phyloP scores from a whole-genome alignment of 2,329 filamentous ascomycete species.

The Penicillium sp. region DNA sequence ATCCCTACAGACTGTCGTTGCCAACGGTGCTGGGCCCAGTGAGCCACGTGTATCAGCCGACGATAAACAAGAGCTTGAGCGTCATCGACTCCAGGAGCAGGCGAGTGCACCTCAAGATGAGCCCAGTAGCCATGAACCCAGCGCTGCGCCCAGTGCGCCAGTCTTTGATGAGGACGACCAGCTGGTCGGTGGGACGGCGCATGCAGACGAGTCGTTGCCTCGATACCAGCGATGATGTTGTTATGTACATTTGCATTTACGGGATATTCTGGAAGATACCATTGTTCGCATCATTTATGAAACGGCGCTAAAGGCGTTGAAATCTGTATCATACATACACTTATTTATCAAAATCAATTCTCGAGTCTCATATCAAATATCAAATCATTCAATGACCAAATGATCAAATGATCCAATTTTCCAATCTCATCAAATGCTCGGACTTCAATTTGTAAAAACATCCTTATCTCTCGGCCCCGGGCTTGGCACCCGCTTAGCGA shows the following conservation, averaged over 20 bases:
- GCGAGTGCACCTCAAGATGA: conserved; percentile 59
- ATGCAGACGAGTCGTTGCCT: conserved; percentile 44
- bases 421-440: not conserved
- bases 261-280: conserved; percentile 37
- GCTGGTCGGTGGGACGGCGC: conserved; percentile 40
- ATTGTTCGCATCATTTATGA: conserved; percentile 27
- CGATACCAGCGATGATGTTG: conserved; percentile 43
- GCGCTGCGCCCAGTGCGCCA: conserved; percentile 56
- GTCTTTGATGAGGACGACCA: conserved; percentile 58
- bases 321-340: conserved; percentile 25
- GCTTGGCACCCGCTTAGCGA: conserved; percentile 26
- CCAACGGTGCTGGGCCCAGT: conserved; percentile 42
- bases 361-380: not conserved
- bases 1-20: conserved; percentile 33
- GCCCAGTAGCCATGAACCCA: conserved; percentile 12
- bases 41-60: conserved; percentile 48
- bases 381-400: too few species aligned
- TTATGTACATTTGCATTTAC: conserved; percentile 33
- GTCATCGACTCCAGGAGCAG: conserved; percentile 62
- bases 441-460: not conserved
- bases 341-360: conserved; percentile 6
- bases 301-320: conserved; percentile 17
- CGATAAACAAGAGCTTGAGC: conserved; percentile 78
- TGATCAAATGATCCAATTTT: too few species aligned
- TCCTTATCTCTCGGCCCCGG: not conserved